Evolutionary conservation across 2,329 filamentous ascomycete species (phyloP), one percentile per base, ranked within the genome.

Genomic region (Aspergillus fijiensis): DNA sequence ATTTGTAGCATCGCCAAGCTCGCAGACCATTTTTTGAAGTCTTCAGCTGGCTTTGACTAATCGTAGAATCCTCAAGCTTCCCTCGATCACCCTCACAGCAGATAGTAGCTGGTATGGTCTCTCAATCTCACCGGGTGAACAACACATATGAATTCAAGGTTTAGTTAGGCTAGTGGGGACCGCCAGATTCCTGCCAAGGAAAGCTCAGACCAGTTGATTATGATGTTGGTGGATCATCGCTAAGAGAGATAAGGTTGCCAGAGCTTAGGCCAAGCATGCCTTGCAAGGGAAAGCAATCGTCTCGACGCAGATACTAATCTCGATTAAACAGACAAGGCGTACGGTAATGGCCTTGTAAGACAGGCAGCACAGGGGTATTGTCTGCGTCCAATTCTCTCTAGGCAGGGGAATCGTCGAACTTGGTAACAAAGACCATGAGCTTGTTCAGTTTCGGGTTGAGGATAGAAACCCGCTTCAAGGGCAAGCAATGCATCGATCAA

Each of bases 191-290:
- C 39, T 50, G 47, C 48, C 54, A 45, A 45, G 39, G 42, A 57
- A 55, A 45, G 29, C 31, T 50, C 49, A 31, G 52, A 39, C 16
- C 50, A 25, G 14, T n/a, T 51, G 45, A n/a, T 49, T 12, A 57
- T 45, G 27, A 29, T 16, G 16, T 5, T 45, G 39, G 39, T 45
- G 14, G 39, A 45, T 45, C 39, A 60, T 49, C 31, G n/a, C 25
- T 29, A 27, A 33, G 25, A 53, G 27, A 57, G 61, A 63, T 61
- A 59, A 63, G 59, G 60, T 63, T 63, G 61, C 42, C 51, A 57
- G 56, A 56, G 60, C 58, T 62, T 51, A 51, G 60, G 49, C 60
- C 58, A 62, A 55, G 49, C 25, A 55, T 63, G 52, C 58, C 61
- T 63, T 63, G 55, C 61, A 63, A 47, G 53, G 33, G 59, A 49